phyloP scores from a whole-genome alignment of 1,284 basidiomycete species.

The Ceratobasidium sp. region DNA sequence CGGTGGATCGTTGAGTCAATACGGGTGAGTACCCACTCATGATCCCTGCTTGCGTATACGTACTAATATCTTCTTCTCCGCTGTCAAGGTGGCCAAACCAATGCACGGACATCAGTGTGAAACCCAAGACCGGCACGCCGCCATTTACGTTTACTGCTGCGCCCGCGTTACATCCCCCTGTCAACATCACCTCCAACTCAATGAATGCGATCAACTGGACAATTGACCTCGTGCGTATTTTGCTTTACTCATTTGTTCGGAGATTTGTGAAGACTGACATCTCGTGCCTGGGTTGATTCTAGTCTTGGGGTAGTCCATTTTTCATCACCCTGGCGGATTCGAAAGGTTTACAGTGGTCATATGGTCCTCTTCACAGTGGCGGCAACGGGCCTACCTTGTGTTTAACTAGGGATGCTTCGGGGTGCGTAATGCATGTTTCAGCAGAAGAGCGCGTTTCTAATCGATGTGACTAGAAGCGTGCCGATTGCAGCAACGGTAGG shows the following conservation, averaged over 20 bases:
- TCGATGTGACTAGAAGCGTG: constrained; percentile 35
- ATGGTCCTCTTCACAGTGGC: constrained; percentile 63
- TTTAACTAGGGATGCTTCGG: constrained; percentile 46
- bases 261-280: neutral
- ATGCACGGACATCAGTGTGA: constrained; percentile 52
- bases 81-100: constrained; percentile 55
- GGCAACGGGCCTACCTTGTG: constrained; percentile 53
- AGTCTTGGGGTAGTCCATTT: constrained; percentile 63
- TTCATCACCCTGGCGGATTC: constrained; percentile 64
- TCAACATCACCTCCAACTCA: constrained; percentile 59
- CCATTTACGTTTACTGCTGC: constrained; percentile 67
- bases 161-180: constrained; percentile 65
- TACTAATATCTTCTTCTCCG: constrained; percentile 42
- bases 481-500: constrained; percentile 51
- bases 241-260: neutral
- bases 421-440: constrained; percentile 43
- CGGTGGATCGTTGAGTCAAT: constrained; percentile 25
- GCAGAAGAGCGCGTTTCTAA: constrained; percentile 3
- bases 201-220: constrained; percentile 62
- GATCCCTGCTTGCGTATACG: neutral
- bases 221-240: constrained; percentile 55
- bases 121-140: constrained; percentile 63
- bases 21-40: constrained; percentile 33
- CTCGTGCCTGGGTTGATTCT: constrained; percentile 5
- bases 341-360: constrained; percentile 59